Evolutionary conservation across 1,139 yeast genomes (phyloP), one percentile per base, ranked within the genome.

Genomic region (Geotrichum histeridarum): DNA sequence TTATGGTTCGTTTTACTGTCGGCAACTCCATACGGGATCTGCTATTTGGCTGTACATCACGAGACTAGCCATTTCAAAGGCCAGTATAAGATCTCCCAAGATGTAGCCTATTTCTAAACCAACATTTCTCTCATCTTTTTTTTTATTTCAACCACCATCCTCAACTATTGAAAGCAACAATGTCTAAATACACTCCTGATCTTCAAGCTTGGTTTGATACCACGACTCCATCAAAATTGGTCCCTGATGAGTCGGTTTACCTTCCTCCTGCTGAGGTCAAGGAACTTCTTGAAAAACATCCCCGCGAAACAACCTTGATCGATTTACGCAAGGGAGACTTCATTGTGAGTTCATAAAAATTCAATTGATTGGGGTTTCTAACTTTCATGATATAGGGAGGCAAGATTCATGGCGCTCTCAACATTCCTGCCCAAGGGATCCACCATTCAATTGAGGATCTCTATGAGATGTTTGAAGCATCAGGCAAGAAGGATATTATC

Each of bases 351-450:
- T 17, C 12, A 14, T 9, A 1, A 5, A 3, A 22, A 22, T 22
- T 3, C 27, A 22, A 31, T 8, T 8, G 2, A 36, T 12, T 4
- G 5, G 5, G 37, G 4, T 33, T 33, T 8, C 30, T 31, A 11
- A 12, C n/a, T 44, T 8, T 9, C 4, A 8, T 37, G 7, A 1
- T 22, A 5, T 22, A 49, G 53, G 65, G 65, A 3, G 67, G 67
- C 18, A 57, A 60, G 37, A 61, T 63, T 55, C 54, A 61, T 39
- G 63, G 63, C 0, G 63, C 67, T 2, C 52, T 61, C 37, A 61
- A 63, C 51, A 51, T 63, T n/a, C 67, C 67, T 17, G 65, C 66
- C 17, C 65, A 62, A 55, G 59, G 63, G 39, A 56, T 63, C 14
- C 56, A 59, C 42, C 48, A 58, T 44, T 58, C 63, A 8, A 54